Conservation (phyloP, 257 asterid genomes). For the Striga asiatica region DNA sequence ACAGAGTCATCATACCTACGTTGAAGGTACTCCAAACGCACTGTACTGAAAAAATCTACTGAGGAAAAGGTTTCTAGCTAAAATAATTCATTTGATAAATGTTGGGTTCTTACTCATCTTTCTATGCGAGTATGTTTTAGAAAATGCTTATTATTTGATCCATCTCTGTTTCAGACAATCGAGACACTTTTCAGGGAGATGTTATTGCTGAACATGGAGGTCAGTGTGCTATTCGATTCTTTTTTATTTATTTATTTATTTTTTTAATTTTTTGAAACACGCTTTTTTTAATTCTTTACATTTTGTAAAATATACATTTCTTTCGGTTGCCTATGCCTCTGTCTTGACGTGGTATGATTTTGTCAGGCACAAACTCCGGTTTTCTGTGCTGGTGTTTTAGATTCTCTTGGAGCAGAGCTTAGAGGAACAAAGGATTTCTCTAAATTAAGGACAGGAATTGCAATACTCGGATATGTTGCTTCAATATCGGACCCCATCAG, state of each 20-base stretch:
- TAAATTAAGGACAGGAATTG: conserved; percentile 73
- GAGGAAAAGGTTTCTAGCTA: background rate
- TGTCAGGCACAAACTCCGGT: conserved; percentile 52
- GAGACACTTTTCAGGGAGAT: conserved; percentile 86
- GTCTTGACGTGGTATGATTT: conserved; percentile 11
- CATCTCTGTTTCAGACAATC: conserved; percentile 56
- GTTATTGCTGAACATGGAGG: conserved; percentile 74
- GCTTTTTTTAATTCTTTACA: background rate
- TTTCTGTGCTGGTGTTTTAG: conserved; percentile 63
- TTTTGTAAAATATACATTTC: background rate
- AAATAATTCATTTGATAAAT: too few relatives aligned
- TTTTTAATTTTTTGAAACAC: too few relatives aligned
- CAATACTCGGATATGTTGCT: conserved; percentile 79
- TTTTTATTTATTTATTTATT: background rate
- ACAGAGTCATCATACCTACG: conserved; percentile 72
- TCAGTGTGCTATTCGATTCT: conserved; percentile 29
- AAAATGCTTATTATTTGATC: conserved; percentile 10
- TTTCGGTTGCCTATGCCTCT: background rate
- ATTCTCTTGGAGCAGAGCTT: conserved; percentile 54
- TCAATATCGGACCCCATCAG: conserved; percentile 50
- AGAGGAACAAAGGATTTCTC: conserved; percentile 79
- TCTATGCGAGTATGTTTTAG: background rate
- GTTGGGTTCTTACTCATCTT: too few relatives aligned
- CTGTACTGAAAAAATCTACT: background rate
- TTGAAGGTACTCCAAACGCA: conserved; percentile 54